These are phyloP conservation scores for Botrytis deweyae DNA, from an alignment of 2,329 filamentous ascomycete genomes.

Conservation along the genomic window DNA sequence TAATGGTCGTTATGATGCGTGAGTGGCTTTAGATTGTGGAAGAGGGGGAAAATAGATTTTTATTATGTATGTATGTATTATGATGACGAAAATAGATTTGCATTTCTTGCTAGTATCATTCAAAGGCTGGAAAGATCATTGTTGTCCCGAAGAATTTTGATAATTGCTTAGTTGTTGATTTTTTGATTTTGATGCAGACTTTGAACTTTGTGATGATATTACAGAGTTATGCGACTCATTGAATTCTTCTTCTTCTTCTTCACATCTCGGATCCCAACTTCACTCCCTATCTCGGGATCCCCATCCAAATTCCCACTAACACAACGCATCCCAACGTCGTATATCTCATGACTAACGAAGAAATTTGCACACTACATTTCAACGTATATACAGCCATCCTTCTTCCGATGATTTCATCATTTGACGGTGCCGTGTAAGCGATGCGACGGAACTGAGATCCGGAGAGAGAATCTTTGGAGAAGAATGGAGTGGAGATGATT, in stretches of 20 bases:
- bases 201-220: not conserved
- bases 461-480: not conserved
- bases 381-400: not conserved
- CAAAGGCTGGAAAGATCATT: not conserved
- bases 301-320: not conserved
- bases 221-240: too few species aligned
- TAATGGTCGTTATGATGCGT: constrained; percentile 11
- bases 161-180: not conserved
- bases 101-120: not conserved
- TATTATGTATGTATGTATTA: not conserved
- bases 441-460: not conserved
- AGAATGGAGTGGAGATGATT: not conserved
- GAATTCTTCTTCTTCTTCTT: not conserved
- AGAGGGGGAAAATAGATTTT: not conserved
- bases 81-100: not conserved
- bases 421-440: not conserved
- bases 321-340: not conserved
- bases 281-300: not conserved
- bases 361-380: not conserved
- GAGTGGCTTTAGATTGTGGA: not conserved
- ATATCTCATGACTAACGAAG: not conserved
- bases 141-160: not conserved
- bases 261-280: not conserved
- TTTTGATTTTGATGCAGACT: not conserved
- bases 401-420: not conserved